Evolutionary conservation across 78 protist genomes (phyloP).

Genomic region (Thecamonas trahens): DNA sequence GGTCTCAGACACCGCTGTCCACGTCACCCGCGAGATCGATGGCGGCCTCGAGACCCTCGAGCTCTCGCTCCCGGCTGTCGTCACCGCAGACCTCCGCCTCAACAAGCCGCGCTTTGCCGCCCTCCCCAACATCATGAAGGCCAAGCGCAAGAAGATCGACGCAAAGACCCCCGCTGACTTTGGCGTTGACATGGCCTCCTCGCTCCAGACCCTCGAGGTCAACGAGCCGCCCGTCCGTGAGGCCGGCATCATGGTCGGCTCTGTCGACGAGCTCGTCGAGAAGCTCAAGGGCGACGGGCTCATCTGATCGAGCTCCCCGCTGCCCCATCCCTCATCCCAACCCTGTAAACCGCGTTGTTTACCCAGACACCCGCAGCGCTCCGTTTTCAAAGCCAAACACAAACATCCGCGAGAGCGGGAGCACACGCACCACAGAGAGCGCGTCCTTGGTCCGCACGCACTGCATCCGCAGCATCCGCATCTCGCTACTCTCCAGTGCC

Average conservation of each 20-base stretch:
- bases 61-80: slow-evolving; percentile 83
- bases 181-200: slow-evolving; percentile 63
- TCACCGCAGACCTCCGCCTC: slow-evolving; percentile 87
- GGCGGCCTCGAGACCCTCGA: slow-evolving; percentile 85
- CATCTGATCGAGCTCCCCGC: too few relatives aligned
- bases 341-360: too few relatives aligned
- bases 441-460: too few relatives aligned
- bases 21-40: slow-evolving; percentile 88
- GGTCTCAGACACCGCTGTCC: not conserved
- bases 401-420: too few relatives aligned
- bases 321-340: too few relatives aligned
- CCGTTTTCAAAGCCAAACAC: too few relatives aligned
- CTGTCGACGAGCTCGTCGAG: slow-evolving; percentile 62
- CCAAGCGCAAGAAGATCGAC: slow-evolving; percentile 81
- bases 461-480: too few relatives aligned
- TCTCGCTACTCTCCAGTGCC: too few relatives aligned
- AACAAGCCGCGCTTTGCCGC: slow-evolving; percentile 95
- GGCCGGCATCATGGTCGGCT: slow-evolving; percentile 33
- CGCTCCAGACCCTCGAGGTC: slow-evolving; percentile 28
- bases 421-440: too few relatives aligned
- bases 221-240: slow-evolving; percentile 35
- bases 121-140: slow-evolving; percentile 89
- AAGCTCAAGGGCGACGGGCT: slow-evolving; percentile 61
- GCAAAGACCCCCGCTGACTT: slow-evolving; percentile 47
- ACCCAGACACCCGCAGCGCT: too few relatives aligned